phyloP scores from a whole-genome alignment of 495 filamentous ascomycete species.

The Letharia columbiana region DNA sequence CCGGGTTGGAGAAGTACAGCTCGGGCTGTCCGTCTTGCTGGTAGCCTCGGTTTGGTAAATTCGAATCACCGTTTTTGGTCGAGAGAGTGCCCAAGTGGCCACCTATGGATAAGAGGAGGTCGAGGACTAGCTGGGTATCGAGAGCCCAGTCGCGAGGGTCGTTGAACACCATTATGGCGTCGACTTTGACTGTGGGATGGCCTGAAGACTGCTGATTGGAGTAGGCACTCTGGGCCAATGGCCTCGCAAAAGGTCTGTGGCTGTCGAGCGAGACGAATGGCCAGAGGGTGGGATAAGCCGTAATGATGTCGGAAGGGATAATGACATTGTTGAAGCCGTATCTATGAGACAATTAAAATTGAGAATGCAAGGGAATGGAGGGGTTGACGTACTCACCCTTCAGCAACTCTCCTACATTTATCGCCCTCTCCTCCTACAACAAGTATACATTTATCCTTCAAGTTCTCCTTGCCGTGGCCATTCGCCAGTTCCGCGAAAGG shows the following conservation, averaged over 20 bases:
- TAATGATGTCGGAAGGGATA: constrained; percentile 75
- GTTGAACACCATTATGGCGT: constrained; percentile 82
- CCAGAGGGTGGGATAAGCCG: constrained; percentile 64
- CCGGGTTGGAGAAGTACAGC: constrained; percentile 83
- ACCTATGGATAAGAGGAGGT: constrained; percentile 64
- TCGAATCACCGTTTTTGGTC: constrained; percentile 41
- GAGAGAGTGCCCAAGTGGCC: constrained; percentile 75
- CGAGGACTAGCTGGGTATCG: constrained; percentile 72
- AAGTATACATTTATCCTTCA: constrained; percentile 59
- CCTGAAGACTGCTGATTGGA: constrained; percentile 28
- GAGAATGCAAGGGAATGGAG: not conserved
- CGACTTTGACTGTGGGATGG: constrained; percentile 52
- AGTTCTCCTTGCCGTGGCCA: constrained; percentile 23
- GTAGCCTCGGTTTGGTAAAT: constrained; percentile 64
- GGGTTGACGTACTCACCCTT: constrained; percentile 33
- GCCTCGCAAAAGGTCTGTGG: constrained; percentile 53
- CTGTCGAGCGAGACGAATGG: constrained; percentile 62
- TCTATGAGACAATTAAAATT: constrained; percentile 23
- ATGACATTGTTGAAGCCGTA: constrained; percentile 85
- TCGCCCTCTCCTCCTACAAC: constrained; percentile 76
- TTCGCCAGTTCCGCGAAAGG: constrained; percentile 56
- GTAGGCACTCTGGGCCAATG: constrained; percentile 32
- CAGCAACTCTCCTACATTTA: constrained; percentile 65
- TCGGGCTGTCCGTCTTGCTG: constrained; percentile 70
- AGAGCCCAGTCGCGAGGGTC: constrained; percentile 91